A percentile compares a stretch with the other conserved stretches of the same genome.
Conservation (phyloP, 2,329 filamentous ascomycete genomes). For the Cladosporium sp. region DNA sequence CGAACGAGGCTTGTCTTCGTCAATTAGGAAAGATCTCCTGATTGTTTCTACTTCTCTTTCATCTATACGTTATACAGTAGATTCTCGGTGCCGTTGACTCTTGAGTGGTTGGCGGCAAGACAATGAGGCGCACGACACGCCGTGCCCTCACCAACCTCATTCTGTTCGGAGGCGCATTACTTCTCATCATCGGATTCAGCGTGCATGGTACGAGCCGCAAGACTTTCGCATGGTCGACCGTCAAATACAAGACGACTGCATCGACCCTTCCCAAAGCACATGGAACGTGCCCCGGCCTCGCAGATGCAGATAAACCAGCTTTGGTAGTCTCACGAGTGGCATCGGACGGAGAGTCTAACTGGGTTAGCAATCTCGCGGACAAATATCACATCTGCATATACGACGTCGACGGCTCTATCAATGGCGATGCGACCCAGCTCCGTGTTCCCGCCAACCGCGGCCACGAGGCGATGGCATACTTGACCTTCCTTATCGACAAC, state of each 20-base stretch:
- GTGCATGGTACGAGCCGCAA: constrained; percentile 27
- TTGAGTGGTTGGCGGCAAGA: background rate
- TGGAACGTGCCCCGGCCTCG: constrained; percentile 40
- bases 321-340: constrained; percentile 39
- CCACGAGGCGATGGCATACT: constrained; percentile 56
- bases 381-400: constrained; percentile 44
- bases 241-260: constrained; percentile 38
- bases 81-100: too few relatives aligned
- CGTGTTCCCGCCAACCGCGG: constrained; percentile 49
- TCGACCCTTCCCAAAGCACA: constrained; percentile 27
- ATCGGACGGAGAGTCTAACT: constrained; percentile 36
- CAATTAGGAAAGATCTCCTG: too few relatives aligned
- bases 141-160: constrained; percentile 32
- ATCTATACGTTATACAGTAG: too few relatives aligned
- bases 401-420: constrained; percentile 32
- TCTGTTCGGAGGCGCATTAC: constrained; percentile 31
- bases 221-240: constrained; percentile 38
- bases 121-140: constrained; percentile 34
- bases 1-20: too few relatives aligned
- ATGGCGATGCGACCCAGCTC: constrained; percentile 21
- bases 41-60: too few relatives aligned
- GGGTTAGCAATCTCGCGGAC: constrained; percentile 35
- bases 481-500: constrained; percentile 55
- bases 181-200: constrained; percentile 35
- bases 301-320: constrained; percentile 35